Base-by-base conservation (phyloP, 2,329 filamentous ascomycete species). In the Tolypocladium endophyticum region DNA sequence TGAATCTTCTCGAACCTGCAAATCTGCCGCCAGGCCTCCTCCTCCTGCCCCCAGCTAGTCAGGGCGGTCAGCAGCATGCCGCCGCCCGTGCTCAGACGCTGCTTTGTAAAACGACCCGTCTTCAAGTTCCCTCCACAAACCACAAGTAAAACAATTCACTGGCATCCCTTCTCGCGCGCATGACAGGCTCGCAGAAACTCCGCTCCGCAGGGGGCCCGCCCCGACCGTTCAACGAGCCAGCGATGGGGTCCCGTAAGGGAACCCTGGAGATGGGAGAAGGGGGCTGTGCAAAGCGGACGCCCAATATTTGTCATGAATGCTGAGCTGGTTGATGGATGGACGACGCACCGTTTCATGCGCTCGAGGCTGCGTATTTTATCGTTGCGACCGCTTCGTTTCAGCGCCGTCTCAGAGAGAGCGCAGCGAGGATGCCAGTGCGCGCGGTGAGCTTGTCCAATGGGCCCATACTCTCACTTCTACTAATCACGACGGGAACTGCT, bases 371-470 rank as follows among this genome's bases (percentile, higher is more conserved):
- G 25, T 30, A 16, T n/a, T 41, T 4, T 20, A 1, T 3, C 2
- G 25, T n/a, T 20, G 23, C 8, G 38, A 54, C 35, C 11, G 23
- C 5, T 9, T 36, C 35, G 59, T 61, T 59, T 59, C 57, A 61
- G 43, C 53, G n/a, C 43, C 30, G 59, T 61, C 59, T 59, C 59
- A 53, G 50, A 41, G 50, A 41, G 50, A 30, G 30, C 20, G 30
- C 30, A 16, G 30, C 30, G 7, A 20, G 30, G 5, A 23, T n/a
- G 20, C 50, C 11, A 8, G 30, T 23, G 28, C 30, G 18, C 50
- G 18, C 20, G 20, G 4, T 12, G 50, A 12, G 7, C 30, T 30
- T 18, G 16, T 39, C 4, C 7, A 9, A 20, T 12, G 28, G 6
- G 28, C 28, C 25, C 8, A 14, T 12, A 14, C 16, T 33, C 16